Base-by-base conservation (phyloP, 345 rosid genomes). In the Arabis alpina region DNA sequence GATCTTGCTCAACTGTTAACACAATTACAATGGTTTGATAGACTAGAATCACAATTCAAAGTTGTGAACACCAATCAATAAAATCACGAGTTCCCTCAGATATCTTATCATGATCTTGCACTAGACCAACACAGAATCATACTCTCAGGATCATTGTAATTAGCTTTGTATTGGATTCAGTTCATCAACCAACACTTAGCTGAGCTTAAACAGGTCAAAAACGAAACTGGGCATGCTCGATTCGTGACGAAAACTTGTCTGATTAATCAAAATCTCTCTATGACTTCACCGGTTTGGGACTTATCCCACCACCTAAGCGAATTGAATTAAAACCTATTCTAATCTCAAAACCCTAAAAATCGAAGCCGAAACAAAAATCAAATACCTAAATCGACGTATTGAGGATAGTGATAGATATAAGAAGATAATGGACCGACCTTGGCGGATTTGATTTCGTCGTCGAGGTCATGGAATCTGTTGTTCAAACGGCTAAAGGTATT, bases 401-500 rank as follows among this genome's bases (percentile, higher is more conserved):
- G 9, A 41, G 37, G n/a, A 13, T n/a, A n/a, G 23, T 19, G 23
- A 19, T 19, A 19, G 23, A 19, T 19, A 19, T 19, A 0, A 13
- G 0, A 4, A 0, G 24, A 42, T 10, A 5, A 1, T 30, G 5
- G 39, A 4, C 15, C 19, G 67, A 88, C 97, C 97, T 91, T 91
- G 69, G 90, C 89, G 47, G 74, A 34, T 81, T 80, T 89, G 79
- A 91, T 84, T 66, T 94, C 99, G 44, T 94, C 99, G 14, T 80
- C 79, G 19, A 94, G 90, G 71, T 94, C 97, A 68, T 91, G 97
- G 58, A 87, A 76, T 45, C 99, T 72, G 56, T 88, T 94, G 82
- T 94, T 94, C 53, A 94, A 81, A 64, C 92, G 87, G 24, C 87
- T 86, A 70, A 94, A 94, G 61, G 62, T 86, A 79, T 91, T 91